phyloP scores from a whole-genome alignment of 306 rosid species.

The Dalbergia cultrata region DNA sequence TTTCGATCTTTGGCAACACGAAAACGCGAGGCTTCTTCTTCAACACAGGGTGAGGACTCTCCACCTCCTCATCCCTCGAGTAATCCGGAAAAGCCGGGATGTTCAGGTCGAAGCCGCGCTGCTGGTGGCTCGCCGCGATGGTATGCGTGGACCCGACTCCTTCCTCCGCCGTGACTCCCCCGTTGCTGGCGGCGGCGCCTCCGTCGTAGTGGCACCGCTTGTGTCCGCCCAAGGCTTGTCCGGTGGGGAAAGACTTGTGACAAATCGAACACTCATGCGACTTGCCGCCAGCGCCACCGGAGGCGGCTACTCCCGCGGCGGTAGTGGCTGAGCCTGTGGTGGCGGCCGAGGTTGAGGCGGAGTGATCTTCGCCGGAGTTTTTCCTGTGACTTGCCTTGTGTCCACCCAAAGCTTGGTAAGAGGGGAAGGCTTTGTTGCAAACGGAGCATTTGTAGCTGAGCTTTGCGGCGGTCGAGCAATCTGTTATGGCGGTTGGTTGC shows the following conservation, averaged over 20 bases:
- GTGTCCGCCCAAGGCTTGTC: constrained; percentile 99
- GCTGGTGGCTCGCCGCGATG: constrained; percentile 33
- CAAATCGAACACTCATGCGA: constrained; percentile 91
- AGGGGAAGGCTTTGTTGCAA: constrained; percentile 73
- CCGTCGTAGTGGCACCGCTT: constrained; percentile 98
- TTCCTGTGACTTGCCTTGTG: constrained; percentile 97
- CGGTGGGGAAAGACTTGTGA: constrained; percentile 87
- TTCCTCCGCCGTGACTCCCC: constrained; percentile 61
- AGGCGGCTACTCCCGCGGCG: constrained; percentile 37
- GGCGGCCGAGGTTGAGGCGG: constrained; percentile 61
- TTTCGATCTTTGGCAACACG: constrained; percentile 56
- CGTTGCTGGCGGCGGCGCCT: constrained; percentile 43
- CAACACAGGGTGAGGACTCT: constrained; percentile 80
- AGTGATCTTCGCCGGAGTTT: constrained; percentile 61
- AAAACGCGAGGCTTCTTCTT: constrained; percentile 77
- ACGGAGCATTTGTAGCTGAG: constrained; percentile 81
- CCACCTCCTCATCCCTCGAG: constrained; percentile 83
- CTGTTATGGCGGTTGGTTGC: not conserved
- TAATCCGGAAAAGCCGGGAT: constrained; percentile 80
- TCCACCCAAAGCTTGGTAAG: constrained; percentile 95
- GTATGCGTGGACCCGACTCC: constrained; percentile 84
- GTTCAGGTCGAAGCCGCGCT: constrained; percentile 81
- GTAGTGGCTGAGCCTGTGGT: constrained; percentile 50
- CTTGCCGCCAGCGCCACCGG: constrained; percentile 52
- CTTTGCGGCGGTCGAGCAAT: constrained; percentile 18